Percentiles rank a stretch among this genome's conserved stretches.
phyloP scores from a whole-genome alignment of 2,329 filamentous ascomycete genomes.

The Chaetomium globosum region DNA sequence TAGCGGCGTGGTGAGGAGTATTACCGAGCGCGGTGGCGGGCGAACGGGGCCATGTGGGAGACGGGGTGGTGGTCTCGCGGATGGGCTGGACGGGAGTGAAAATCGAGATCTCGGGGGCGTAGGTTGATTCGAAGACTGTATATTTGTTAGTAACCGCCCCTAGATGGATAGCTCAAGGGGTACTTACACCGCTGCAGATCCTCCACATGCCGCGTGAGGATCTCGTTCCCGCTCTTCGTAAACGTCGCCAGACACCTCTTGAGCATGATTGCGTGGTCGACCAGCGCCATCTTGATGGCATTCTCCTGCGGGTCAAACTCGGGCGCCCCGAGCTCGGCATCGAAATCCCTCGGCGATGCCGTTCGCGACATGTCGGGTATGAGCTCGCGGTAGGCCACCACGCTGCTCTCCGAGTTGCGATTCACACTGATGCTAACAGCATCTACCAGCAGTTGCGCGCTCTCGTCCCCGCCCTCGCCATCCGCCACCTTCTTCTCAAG shows the following conservation, averaged over 20 bases:
- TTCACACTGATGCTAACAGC: constrained; percentile 78
- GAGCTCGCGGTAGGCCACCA: constrained; percentile 75
- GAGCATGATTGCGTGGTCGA: constrained; percentile 87
- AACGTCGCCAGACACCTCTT: constrained; percentile 77
- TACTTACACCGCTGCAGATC: constrained; percentile 67
- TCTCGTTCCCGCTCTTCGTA: constrained; percentile 63
- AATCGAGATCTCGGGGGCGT: constrained; percentile 66
- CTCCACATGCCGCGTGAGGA: constrained; percentile 57
- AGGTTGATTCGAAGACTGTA: constrained; percentile 63
- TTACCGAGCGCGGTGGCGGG: constrained; percentile 47
- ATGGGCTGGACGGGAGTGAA: constrained; percentile 57
- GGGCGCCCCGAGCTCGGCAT: constrained; percentile 50
- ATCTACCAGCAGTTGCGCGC: constrained; percentile 70
- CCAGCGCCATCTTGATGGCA: constrained; percentile 79
- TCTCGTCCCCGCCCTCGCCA: constrained; percentile 65
- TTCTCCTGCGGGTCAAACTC: constrained; percentile 66
- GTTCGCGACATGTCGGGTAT: constrained; percentile 58
- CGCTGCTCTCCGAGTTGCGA: constrained; percentile 71
- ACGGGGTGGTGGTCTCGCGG: constrained; percentile 48
- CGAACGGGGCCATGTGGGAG: constrained; percentile 54
- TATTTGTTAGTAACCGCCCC: constrained; percentile 23
- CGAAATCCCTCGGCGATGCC: constrained; percentile 44
- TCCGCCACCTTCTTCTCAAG: constrained; percentile 75
- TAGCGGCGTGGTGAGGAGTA: constrained; percentile 29
- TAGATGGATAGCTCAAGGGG: not conserved